Evolutionary conservation across 495 filamentous ascomycete species (phyloP).

Genomic region (Lasiosphaeria hispida): DNA sequence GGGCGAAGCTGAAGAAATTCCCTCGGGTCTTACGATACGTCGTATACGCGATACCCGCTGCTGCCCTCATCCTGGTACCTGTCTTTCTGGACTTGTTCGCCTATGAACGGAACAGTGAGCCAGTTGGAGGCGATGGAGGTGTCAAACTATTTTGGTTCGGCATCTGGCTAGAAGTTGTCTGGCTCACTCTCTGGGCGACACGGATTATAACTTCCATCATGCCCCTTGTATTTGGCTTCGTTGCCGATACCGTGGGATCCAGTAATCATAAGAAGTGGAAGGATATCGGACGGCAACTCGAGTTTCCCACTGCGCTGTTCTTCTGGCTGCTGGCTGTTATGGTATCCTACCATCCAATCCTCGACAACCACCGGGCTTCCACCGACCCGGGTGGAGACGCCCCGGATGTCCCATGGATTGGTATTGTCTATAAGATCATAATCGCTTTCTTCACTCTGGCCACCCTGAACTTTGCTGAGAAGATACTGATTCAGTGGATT

Average conservation of each 20-base stretch:
- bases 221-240: slow-evolving; percentile 61
- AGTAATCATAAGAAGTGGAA: slow-evolving; percentile 87
- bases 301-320: slow-evolving; percentile 83
- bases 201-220: slow-evolving; percentile 73
- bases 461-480: slow-evolving; percentile 81
- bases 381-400: slow-evolving; percentile 45
- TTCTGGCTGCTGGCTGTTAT: slow-evolving; percentile 89
- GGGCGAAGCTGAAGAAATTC: slow-evolving; percentile 60
- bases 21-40: slow-evolving; percentile 81
- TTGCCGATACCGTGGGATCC: slow-evolving; percentile 78
- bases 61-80: slow-evolving; percentile 73
- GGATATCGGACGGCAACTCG: slow-evolving; percentile 82
- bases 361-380: slow-evolving; percentile 67
- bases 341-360: slow-evolving; percentile 65
- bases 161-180: slow-evolving; percentile 91
- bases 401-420: slow-evolving; percentile 65
- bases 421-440: slow-evolving; percentile 81
- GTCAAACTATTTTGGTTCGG: slow-evolving; percentile 85
- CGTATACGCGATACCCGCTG: slow-evolving; percentile 78
- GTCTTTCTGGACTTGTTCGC: slow-evolving; percentile 71
- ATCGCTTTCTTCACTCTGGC: slow-evolving; percentile 76
- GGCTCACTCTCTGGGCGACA: slow-evolving; percentile 86
- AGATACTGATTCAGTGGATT: slow-evolving; percentile 93
- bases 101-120: slow-evolving; percentile 42
- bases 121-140: slow-evolving; percentile 66